phyloP scores from a whole-genome alignment of 345 rosid species.

The Camelina sativa region DNA sequence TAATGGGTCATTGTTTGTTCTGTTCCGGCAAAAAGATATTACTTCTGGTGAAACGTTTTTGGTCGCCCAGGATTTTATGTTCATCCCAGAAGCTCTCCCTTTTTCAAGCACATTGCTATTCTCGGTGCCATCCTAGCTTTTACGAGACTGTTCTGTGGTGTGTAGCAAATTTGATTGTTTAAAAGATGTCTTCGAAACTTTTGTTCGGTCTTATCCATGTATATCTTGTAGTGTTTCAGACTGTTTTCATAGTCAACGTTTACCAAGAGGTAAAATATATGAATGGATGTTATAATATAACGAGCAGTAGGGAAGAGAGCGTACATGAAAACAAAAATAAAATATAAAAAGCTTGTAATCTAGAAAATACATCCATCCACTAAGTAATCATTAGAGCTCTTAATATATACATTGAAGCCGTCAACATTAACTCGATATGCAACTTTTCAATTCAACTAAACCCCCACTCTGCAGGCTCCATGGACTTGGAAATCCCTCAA shows the following conservation, averaged over 20 bases:
- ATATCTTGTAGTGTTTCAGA: neutral
- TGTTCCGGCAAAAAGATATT: neutral
- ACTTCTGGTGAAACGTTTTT: neutral
- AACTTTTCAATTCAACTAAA: slow-evolving; percentile 11
- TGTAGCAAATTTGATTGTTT: slow-evolving; percentile 1
- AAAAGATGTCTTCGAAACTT: neutral
- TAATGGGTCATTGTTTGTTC: slow-evolving; percentile 11
- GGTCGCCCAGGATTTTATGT: neutral
- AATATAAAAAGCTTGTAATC: neutral
- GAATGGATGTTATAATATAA: neutral
- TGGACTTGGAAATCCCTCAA: slow-evolving; percentile 51
- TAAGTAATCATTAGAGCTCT: slow-evolving; percentile 2
- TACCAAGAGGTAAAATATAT: neutral
- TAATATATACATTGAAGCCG: slow-evolving; percentile 8
- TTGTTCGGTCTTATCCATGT: slow-evolving; percentile 1
- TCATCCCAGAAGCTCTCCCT: slow-evolving; percentile 18
- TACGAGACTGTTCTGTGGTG: neutral
- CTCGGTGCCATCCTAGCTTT: neutral
- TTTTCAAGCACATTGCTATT: slow-evolving; percentile 15
- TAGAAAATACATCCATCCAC: slow-evolving; percentile 14
- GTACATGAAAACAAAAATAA: neutral
- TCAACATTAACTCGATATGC: neutral
- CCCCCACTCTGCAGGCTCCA: slow-evolving; percentile 16
- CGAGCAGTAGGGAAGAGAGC: no score
- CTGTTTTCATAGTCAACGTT: slow-evolving; percentile 18